Evolutionary conservation across 805 yeast genomes (phyloP).

Genomic region (Candida lessepsii): DNA sequence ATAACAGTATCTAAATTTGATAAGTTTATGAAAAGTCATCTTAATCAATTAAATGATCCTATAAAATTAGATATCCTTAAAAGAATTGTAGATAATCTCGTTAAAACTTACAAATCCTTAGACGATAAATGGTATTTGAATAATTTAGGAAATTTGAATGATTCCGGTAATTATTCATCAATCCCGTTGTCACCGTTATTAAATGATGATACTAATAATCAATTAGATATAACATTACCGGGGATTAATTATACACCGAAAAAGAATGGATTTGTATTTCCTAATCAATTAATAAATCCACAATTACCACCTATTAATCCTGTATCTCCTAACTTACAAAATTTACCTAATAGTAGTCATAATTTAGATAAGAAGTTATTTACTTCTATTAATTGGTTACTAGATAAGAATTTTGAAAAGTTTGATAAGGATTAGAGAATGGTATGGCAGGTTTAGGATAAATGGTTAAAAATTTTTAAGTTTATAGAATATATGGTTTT

Average conservation of each 20-base stretch:
- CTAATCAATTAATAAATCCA: slow-evolving; percentile 21
- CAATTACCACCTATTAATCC: slow-evolving; percentile 39
- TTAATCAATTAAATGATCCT: slow-evolving; percentile 3
- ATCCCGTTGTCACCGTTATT: slow-evolving; percentile 31
- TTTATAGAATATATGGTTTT: no score
- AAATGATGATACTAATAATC: slow-evolving; percentile 20
- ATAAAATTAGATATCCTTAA: slow-evolving; percentile 7
- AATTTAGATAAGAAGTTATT: slow-evolving; percentile 7
- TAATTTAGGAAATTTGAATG: slow-evolving; percentile 2
- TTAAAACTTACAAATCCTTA: slow-evolving; percentile 5
- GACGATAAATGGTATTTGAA: slow-evolving; percentile 10
- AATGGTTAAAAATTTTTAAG: no score
- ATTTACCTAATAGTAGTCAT: slow-evolving; percentile 2
- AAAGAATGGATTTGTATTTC: slow-evolving; percentile 15
- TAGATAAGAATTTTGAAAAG: slow-evolving; percentile 8
- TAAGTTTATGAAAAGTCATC: slow-evolving; percentile 5
- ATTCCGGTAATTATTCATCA: slow-evolving; percentile 9
- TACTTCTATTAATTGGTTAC: slow-evolving; percentile 2
- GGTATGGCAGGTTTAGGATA: not conserved
- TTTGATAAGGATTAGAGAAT: slow-evolving; percentile 1
- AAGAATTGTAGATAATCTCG: slow-evolving; percentile 4
- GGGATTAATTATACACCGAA: slow-evolving; percentile 10
- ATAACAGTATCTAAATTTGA: slow-evolving; percentile 1
- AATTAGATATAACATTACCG: slow-evolving; percentile 14
- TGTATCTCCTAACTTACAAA: slow-evolving; percentile 20